Evolutionary conservation across 176 grass and related monocot genomes (phyloP), one percentile per base, ranked within the genome.

Genomic region (Rhynchospora tenuis): DNA sequence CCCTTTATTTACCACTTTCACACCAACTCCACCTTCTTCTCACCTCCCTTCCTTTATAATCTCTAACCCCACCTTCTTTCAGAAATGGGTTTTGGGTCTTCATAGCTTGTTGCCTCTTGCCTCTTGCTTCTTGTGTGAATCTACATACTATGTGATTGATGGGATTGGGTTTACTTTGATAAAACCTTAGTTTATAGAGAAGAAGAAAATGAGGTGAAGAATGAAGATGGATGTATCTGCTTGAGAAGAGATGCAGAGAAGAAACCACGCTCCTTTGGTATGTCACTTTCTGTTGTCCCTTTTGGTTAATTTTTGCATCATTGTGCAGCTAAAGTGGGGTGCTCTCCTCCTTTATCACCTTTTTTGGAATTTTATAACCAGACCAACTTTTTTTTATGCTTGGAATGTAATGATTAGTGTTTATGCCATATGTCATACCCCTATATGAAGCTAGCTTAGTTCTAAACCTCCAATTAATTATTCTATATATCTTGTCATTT

Each of bases 181-280:
- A 7, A 71, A 71, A 23, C 10, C 9, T 73, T 12, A 22, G 26
- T 33, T 33, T 14, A 22, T 61, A 51, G 50, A 58, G 79, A 84
- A 13, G 74, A 75, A 75, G 72, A 51, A 75, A 20, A 52, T 54
- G 72, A 74, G 9, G 20, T 74, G 71, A 73, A 73, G 64, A 74
- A 9, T 74, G 71, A 73, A 73, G 64, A 74, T 15, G 45, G 23
- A 28, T 46, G 23, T 1, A 13, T 52, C 14, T 75, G 72, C 72
- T 28, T 75, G 20, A 74, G 44, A 19, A 33, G 69, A 27, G 73
- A 93, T 91, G 91, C 90, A 91, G 58, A 86, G 83, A 76, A 71
- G 90, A 64, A 90, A 83, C 58, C 80, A 87, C 61, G 72, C 94
- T 90, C 90, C 86, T 79, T 19, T 85, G 88, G 94, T 94, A 79